Evolutionary conservation across 1,284 basidiomycete genomes (phyloP), one percentile per base, ranked within the genome.

Genomic region (Lentinula novae-zelandiae): DNA sequence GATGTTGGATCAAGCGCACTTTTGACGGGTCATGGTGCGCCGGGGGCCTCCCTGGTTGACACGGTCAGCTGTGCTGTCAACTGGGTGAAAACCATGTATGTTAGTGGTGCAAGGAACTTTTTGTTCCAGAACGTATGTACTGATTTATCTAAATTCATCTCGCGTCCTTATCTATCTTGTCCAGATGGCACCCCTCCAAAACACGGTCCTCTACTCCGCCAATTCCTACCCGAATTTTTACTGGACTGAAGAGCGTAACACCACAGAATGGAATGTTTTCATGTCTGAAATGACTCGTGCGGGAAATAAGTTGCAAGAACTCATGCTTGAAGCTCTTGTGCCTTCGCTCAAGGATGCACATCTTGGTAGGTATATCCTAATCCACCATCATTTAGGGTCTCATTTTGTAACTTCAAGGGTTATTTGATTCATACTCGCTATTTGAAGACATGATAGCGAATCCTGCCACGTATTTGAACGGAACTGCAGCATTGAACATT

Each of bases 401-500:
- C n/a, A 36, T 33, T 39, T 44, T 20, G 55, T 22, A 39, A 48
- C 81, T 80, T 75, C 5, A 67, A 60, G 60, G 54, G 9, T 44
- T 82, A 8, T 84, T 85, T 66, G 82, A 84, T 67, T 82, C 81
- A 0, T 76, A 84, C 66, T 69, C 72, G 5, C 71, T 85, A 6
- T 84, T 86, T 72, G 67, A 75, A 33, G 82, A 85, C 65, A 86
- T 86, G 73, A 74, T 77, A 60, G 68, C 72, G 20, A 71, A 78
- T 57, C 84, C 84, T 1, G 65, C 72, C 3, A 64, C 68, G 12
- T 86, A 84, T 65, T 69, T 86, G 42, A 86, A 86, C 61, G 84
- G 84, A 15, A 86, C 83, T 1, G 82, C 76, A 1, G 81, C 83
- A 9, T 69, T 82, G 56, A 85, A 86, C 65, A 76, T 80, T 12